Percentiles rank a stretch among this genome's conserved stretches.
These are phyloP conservation scores for Ophiocordyceps robertsii DNA, from an alignment of 2,329 filamentous ascomycete genomes.

Conservation along the genomic window DNA sequence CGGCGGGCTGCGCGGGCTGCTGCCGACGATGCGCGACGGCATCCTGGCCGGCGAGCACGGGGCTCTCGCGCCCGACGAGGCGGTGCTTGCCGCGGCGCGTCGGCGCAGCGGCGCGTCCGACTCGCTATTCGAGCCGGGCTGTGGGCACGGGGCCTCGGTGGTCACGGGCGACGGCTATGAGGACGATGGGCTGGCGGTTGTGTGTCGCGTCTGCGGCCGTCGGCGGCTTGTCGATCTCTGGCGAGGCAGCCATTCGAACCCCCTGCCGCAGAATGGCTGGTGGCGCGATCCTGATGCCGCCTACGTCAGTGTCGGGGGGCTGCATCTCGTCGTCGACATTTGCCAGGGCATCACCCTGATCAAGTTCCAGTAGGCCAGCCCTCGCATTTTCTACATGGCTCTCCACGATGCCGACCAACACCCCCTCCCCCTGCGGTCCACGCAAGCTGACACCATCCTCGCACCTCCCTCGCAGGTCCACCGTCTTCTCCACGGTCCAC, in stretches of 20 bases:
- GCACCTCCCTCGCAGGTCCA: background rate
- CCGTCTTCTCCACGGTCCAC: background rate
- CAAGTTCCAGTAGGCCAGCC: constrained; percentile 2
- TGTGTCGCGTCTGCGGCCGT: background rate
- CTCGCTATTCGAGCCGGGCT: background rate
- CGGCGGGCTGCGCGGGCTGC: background rate
- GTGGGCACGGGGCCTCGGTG: background rate
- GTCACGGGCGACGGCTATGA: background rate
- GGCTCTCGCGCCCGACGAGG: background rate
- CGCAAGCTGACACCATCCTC: background rate
- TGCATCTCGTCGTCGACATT: constrained; percentile 3
- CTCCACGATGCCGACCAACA: no score
- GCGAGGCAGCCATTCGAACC: background rate
- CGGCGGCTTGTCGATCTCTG: background rate
- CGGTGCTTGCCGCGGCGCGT: background rate
- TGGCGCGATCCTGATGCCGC: background rate
- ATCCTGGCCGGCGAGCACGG: background rate
- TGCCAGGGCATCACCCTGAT: constrained; percentile 1
- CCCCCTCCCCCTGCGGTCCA: no score
- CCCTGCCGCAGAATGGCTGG: background rate
- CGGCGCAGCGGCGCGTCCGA: background rate
- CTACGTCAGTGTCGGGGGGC: constrained; percentile 1
- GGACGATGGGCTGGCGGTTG: background rate
- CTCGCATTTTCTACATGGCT: background rate
- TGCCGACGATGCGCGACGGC: background rate